Conservation (phyloP, 2,329 filamentous ascomycete genomes). For the Scolecobasidium constrictum region DNA sequence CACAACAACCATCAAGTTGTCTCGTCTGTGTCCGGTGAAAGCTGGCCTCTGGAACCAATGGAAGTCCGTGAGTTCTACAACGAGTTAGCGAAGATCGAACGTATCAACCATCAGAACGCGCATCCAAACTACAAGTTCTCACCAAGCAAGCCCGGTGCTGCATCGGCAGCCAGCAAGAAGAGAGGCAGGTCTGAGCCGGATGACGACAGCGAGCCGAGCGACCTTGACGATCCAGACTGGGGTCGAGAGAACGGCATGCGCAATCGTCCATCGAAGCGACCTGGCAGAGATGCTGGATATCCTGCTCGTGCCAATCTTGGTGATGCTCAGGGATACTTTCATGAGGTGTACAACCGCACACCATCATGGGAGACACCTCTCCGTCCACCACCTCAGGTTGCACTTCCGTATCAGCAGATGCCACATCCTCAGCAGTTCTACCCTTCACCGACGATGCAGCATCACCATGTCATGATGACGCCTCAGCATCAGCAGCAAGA, state of each 20-base stretch:
- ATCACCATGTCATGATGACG: constrained; percentile 1
- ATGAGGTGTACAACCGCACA: background rate
- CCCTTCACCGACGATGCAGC: constrained; percentile 1
- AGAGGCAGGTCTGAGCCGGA: constrained; percentile 21
- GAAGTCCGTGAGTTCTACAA: constrained; percentile 66
- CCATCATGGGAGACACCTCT: constrained; percentile 9
- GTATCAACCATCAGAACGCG: constrained; percentile 71
- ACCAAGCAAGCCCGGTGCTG: constrained; percentile 55
- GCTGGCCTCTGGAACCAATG: constrained; percentile 74
- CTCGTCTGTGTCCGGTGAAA: constrained; percentile 74
- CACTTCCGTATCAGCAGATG: constrained; percentile 1
- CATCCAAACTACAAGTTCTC: constrained; percentile 93
- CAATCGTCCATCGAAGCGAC: constrained; percentile 14
- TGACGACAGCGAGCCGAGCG: constrained; percentile 29
- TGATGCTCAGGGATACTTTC: constrained; percentile 2
- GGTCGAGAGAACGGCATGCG: constrained; percentile 14
- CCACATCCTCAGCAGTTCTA: constrained; percentile 6
- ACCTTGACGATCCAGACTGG: constrained; percentile 31
- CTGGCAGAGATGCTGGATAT: constrained; percentile 19
- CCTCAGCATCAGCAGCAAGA: background rate
- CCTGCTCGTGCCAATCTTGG: constrained; percentile 11
- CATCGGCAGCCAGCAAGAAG: constrained; percentile 38
- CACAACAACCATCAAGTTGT: constrained; percentile 93
- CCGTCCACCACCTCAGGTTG: background rate
- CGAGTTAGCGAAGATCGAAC: constrained; percentile 66